These are phyloP conservation scores for Chaetomium fimeti DNA, from an alignment of 495 filamentous ascomycete species.

Conservation along the genomic window DNA sequence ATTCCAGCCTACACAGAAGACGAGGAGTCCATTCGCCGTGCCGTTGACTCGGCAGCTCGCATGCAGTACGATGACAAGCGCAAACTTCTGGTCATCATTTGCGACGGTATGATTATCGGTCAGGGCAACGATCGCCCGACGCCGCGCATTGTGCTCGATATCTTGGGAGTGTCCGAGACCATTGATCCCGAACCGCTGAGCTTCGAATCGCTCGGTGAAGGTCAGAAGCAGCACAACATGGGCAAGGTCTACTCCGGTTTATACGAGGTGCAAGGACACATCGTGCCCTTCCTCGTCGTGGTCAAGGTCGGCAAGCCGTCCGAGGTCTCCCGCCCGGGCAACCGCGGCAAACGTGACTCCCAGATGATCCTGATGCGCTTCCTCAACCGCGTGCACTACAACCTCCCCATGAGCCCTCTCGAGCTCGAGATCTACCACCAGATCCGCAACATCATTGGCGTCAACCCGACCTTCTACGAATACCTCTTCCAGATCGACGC, in stretches of 20 bases:
- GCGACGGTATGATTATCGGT: constrained; percentile 99
- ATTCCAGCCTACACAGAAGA: constrained; percentile 98
- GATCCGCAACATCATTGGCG: constrained; percentile 97
- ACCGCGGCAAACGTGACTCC: constrained; percentile 98
- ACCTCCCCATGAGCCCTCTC: constrained; percentile 89
- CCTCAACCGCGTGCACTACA: constrained; percentile 97
- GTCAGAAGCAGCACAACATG: constrained; percentile 98
- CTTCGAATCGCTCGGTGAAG: constrained; percentile 95
- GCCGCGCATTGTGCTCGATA: constrained; percentile 93
- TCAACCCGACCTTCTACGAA: constrained; percentile 98
- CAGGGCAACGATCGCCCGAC: constrained; percentile 97
- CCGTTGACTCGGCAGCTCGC: constrained; percentile 91
- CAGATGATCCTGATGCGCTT: constrained; percentile 98
- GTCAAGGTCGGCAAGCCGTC: constrained; percentile 98
- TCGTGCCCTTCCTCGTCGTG: constrained; percentile 95
- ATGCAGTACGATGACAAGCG: constrained; percentile 99
- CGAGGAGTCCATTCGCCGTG: constrained; percentile 92
- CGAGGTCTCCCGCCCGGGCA: constrained; percentile 93
- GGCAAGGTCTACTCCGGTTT: constrained; percentile 97
- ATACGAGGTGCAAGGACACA: constrained; percentile 96
- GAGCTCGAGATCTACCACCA: constrained; percentile 99
- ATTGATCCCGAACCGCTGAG: constrained; percentile 96
- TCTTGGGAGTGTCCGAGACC: constrained; percentile 87
- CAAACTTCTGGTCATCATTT: constrained; percentile 90
- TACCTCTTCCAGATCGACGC: constrained; percentile 96